Conservation (phyloP, 1,284 basidiomycete species). For the Cutaneotrichosporon dermatis region DNA sequence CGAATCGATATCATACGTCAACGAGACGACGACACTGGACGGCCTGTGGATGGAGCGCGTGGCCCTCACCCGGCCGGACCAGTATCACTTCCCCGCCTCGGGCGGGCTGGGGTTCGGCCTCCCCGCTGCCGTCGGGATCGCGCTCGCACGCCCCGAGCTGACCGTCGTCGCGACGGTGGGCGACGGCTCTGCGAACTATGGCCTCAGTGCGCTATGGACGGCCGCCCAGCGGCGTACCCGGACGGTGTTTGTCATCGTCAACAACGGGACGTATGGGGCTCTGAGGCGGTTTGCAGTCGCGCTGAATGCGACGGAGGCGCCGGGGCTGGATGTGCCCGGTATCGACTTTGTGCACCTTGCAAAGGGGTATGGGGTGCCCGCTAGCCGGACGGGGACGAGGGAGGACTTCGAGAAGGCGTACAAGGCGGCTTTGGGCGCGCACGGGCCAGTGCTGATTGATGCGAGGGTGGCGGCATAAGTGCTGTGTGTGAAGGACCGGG, state of each 20-base stretch:
- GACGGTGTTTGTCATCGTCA: conserved; percentile 15
- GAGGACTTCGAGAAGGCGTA: conserved; percentile 12
- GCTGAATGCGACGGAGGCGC: conserved; percentile 4
- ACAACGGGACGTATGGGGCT: conserved; percentile 14
- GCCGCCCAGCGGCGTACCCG: conserved; percentile 6
- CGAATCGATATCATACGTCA: conserved; percentile 10
- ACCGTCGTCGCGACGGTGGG: conserved; percentile 15
- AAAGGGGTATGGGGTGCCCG: conserved; percentile 14
- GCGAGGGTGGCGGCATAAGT: neutral
- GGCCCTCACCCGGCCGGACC: neutral
- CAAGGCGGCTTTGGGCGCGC: neutral
- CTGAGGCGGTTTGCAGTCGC: conserved; percentile 8
- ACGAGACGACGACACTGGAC: conserved; percentile 15
- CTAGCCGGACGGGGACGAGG: neutral
- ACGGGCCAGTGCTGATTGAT: conserved; percentile 14
- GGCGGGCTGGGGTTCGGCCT: conserved; percentile 17
- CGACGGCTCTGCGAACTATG: conserved; percentile 16
- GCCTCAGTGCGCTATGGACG: conserved; percentile 9
- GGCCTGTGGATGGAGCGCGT: conserved; percentile 6
- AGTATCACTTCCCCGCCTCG: conserved; percentile 15
- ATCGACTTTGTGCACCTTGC: conserved; percentile 15
- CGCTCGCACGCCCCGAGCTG: conserved; percentile 6
- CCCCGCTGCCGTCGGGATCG: conserved; percentile 10
- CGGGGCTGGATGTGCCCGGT: conserved; percentile 12
- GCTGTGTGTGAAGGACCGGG: too few species aligned